These are phyloP conservation scores for Leishmania lainsoni DNA, from an alignment of 208 protist species.

Conservation along the genomic window DNA sequence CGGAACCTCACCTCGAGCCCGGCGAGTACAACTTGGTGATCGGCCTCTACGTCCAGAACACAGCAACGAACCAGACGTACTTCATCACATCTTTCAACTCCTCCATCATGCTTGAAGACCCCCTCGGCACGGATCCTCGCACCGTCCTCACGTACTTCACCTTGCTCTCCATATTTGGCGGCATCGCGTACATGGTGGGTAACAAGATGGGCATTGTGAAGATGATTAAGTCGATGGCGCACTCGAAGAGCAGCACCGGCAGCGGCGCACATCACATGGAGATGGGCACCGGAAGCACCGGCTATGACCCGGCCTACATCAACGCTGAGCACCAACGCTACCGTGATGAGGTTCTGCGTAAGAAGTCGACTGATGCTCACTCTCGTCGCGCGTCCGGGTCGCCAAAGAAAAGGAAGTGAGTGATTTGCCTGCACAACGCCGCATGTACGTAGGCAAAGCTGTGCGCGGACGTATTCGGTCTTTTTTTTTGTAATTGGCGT, in stretches of 20 bases:
- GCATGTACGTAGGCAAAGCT: not conserved
- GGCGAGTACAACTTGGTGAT: slow-evolving; percentile 86
- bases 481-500: not conserved
- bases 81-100: slow-evolving; percentile 75
- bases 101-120: slow-evolving; percentile 71
- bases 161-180: slow-evolving; percentile 59
- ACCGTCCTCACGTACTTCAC: slow-evolving; percentile 87
- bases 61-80: slow-evolving; percentile 66
- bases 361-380: slow-evolving; percentile 42
- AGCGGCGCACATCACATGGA: slow-evolving; percentile 23
- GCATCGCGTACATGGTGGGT: slow-evolving; percentile 51
- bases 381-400: slow-evolving; percentile 32
- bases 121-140: slow-evolving; percentile 73
- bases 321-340: slow-evolving; percentile 78
- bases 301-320: slow-evolving; percentile 85
- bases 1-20: slow-evolving; percentile 69
- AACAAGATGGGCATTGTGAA: slow-evolving; percentile 58
- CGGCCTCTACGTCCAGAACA: slow-evolving; percentile 74
- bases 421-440: not conserved
- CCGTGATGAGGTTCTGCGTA: slow-evolving; percentile 66
- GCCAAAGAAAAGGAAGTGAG: slow-evolving; percentile 45
- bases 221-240: slow-evolving; percentile 24
- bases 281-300: slow-evolving; percentile 45
- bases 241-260: slow-evolving; percentile 11
- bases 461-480: not conserved